Evolutionary conservation across 106 monocot species (phyloP).

Genomic region (Dactylorhiza incarnata): DNA sequence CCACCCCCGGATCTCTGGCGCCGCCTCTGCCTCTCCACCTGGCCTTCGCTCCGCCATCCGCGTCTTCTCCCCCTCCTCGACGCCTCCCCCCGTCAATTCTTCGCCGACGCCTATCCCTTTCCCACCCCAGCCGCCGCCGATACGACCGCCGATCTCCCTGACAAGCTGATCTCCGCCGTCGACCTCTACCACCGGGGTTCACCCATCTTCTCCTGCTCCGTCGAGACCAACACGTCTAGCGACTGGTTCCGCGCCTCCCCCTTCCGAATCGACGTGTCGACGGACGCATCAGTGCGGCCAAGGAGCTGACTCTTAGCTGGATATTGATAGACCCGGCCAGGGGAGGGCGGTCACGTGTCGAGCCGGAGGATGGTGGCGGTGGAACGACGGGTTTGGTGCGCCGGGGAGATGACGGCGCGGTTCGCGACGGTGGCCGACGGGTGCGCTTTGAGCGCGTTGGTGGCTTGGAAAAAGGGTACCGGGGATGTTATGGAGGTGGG

Average conservation of each 20-base stretch:
- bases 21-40: conserved; percentile 50
- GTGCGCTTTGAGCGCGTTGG: conserved; percentile 23
- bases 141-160: background rate
- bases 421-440: conserved; percentile 43
- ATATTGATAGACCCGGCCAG: conserved; percentile 42
- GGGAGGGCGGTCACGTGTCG: conserved; percentile 40
- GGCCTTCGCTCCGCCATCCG: conserved; percentile 54
- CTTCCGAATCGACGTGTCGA: conserved; percentile 45
- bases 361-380: conserved; percentile 56
- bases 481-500: conserved; percentile 47
- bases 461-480: conserved; percentile 37
- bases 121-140: conserved; percentile 1
- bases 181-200: conserved; percentile 48
- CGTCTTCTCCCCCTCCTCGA: conserved; percentile 10
- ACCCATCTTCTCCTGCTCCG: conserved; percentile 44
- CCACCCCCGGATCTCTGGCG: conserved; percentile 40
- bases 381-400: conserved; percentile 42
- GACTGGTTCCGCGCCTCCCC: conserved; percentile 62
- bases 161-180: conserved; percentile 52
- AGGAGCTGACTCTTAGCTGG: conserved; percentile 65
- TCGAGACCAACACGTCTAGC: conserved; percentile 42
- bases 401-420: conserved; percentile 42
- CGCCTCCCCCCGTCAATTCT: conserved; percentile 24
- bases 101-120: conserved; percentile 39
- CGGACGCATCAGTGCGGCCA: background rate